These are phyloP conservation scores for Populus hybrid DNA, from an alignment of 441 rosid species.

Conservation along the genomic window DNA sequence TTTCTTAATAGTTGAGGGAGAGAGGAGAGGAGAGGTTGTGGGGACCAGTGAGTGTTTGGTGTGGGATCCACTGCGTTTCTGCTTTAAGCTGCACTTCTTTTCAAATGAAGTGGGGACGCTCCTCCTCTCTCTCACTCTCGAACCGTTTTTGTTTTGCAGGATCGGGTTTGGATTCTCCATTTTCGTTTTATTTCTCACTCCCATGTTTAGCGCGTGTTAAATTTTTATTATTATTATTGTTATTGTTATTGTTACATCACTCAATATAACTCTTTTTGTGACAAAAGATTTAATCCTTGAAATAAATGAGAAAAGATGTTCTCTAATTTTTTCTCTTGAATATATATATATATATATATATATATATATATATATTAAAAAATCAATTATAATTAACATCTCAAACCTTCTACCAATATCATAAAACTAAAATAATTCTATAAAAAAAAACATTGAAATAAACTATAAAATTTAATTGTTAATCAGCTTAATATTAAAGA, in stretches of 20 bases:
- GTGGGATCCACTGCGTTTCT: conserved; percentile 35
- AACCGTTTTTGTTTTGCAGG: background rate
- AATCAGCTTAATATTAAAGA: no score
- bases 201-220: background rate
- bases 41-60: conserved; percentile 1
- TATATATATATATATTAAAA: no score
- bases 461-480: no score
- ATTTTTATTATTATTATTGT: background rate
- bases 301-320: no score
- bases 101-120: conserved; percentile 24
- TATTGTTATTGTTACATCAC: background rate
- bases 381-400: no score
- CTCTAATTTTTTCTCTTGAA: no score
- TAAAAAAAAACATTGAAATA: no score
- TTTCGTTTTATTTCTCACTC: background rate
- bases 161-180: conserved; percentile 3
- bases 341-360: no score
- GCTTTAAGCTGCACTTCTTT: conserved; percentile 46
- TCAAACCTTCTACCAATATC: no score
- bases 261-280: no score
- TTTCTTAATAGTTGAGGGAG: background rate
- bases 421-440: no score
- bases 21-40: conserved; percentile 7
- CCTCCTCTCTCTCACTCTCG: background rate
- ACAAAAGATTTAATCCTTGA: no score